These are phyloP conservation scores for Aspergillus calidoustus DNA, from an alignment of 2,329 filamentous ascomycete genomes.

Conservation along the genomic window DNA sequence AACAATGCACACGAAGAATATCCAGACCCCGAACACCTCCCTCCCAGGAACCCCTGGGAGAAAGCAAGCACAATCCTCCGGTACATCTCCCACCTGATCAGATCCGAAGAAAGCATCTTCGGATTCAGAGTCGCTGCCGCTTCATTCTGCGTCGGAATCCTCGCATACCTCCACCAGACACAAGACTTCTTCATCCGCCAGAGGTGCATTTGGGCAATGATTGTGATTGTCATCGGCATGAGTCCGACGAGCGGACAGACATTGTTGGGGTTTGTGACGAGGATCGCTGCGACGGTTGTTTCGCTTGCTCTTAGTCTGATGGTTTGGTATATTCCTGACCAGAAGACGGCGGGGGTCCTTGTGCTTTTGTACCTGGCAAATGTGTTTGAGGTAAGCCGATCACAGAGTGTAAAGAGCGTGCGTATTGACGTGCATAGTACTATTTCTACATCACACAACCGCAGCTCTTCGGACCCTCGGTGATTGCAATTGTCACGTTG, in stretches of 20 bases:
- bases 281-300: conserved; percentile 65
- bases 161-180: conserved; percentile 67
- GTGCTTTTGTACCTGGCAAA: conserved; percentile 71
- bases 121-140: conserved; percentile 73
- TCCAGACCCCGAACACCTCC: conserved; percentile 72
- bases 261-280: conserved; percentile 69
- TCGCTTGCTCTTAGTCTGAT: conserved; percentile 66
- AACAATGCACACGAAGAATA: conserved; percentile 47
- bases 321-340: conserved; percentile 73
- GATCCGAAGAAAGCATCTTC: conserved; percentile 68
- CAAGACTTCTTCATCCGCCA: conserved; percentile 70
- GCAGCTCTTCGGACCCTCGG: conserved; percentile 62
- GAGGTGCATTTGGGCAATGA: conserved; percentile 74
- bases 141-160: conserved; percentile 70
- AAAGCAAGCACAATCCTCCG: conserved; percentile 64
- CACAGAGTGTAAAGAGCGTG: neutral
- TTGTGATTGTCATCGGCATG: conserved; percentile 74
- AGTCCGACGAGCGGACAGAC: conserved; percentile 69
- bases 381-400: conserved; percentile 52
- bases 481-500: conserved; percentile 64
- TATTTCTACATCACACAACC: conserved; percentile 72
- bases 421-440: conserved; percentile 40
- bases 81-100: conserved; percentile 60
- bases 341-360: conserved; percentile 65
- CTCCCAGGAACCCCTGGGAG: conserved; percentile 64